Percentiles rank a stretch among this genome's conserved stretches.
Evolutionary conservation across 2,329 filamentous ascomycete species (phyloP).

Genomic region (Rhynchosporium agropyri): DNA sequence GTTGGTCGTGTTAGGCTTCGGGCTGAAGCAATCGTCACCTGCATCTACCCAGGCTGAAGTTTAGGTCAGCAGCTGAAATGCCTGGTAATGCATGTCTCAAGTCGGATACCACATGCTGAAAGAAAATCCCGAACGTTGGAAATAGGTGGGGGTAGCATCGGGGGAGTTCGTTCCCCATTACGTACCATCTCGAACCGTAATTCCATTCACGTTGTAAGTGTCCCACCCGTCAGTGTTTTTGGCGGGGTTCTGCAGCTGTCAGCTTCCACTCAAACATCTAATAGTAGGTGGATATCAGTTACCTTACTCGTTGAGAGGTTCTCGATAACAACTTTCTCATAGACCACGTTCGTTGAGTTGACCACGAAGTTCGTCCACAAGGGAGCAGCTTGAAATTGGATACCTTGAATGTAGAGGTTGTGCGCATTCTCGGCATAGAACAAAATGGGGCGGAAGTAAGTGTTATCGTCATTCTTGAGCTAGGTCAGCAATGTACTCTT

Average conservation of each 20-base stretch:
- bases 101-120: too few species aligned
- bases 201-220: slow-evolving; percentile 57
- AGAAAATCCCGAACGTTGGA: too few species aligned
- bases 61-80: too few species aligned
- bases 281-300: background rate
- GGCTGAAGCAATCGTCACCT: slow-evolving; percentile 63
- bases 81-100: too few species aligned
- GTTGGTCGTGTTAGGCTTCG: slow-evolving; percentile 61
- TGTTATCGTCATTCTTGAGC: slow-evolving; percentile 52
- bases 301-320: slow-evolving; percentile 52
- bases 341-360: slow-evolving; percentile 56
- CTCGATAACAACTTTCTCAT: slow-evolving; percentile 57
- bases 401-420: slow-evolving; percentile 58
- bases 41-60: slow-evolving; percentile 51
- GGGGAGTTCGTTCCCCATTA: too few species aligned
- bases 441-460: slow-evolving; percentile 60
- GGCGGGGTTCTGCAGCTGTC: slow-evolving; percentile 49
- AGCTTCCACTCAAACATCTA: background rate
- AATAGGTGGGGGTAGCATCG: too few species aligned
- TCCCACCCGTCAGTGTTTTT: slow-evolving; percentile 68
- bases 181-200: slow-evolving; percentile 50
- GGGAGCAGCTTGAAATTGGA: slow-evolving; percentile 61
- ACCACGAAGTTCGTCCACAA: slow-evolving; percentile 68
- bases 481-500: background rate
- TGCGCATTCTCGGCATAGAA: slow-evolving; percentile 65